Evolutionary conservation across 495 filamentous ascomycete species (phyloP), one percentile per base, ranked within the genome.

Genomic region (Podospora conica): DNA sequence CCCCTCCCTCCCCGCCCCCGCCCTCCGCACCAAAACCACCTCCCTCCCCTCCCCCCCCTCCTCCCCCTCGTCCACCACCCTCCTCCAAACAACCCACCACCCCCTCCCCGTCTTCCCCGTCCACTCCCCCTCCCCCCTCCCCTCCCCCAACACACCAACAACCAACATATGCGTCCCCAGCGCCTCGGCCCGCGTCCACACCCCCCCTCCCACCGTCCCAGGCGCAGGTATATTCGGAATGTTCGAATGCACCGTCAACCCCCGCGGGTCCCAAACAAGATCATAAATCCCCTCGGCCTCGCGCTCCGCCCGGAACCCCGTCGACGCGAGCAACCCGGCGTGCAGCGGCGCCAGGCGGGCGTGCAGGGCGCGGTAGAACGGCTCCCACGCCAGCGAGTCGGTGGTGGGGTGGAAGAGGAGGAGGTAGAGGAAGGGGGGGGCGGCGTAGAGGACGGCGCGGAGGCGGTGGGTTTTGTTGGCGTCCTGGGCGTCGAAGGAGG

Each of bases 81-180:
- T 83, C 61, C 90, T 92, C 93, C 96, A 98, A 60, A 97, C 90
- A 27, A 98, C 82, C 95, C 96, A 98, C 93, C 94, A 98, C 1
- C 93, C 93, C 10, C 93, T 84, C 58, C 81, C 90, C 6, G 93
- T 98, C 82, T 97, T 96, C 76, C 88, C 91, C 12, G 90, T 97
- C n/a, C 90, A 80, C 76, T 98, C 96, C 8, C 88, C 74, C 71
- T 94, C 92, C 15, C 81, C 77, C 12, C 84, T 82, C 21, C 91
- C 91, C 28, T 86, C 82, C 23, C 78, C 77, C 70, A 92, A 86
- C 31, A 90, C 94, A 67, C 85, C 15, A 98, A 79, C 31, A 98
- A 88, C 67, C 67, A 96, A 89, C 59, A 85, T 88, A 75, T 98
- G 92, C 1, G 96, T 92, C 73, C 90, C 93, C 65, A 98, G 81